Evolutionary conservation across 2,329 filamentous ascomycete genomes (phyloP).

Genomic region (Epichloe bromicola): DNA sequence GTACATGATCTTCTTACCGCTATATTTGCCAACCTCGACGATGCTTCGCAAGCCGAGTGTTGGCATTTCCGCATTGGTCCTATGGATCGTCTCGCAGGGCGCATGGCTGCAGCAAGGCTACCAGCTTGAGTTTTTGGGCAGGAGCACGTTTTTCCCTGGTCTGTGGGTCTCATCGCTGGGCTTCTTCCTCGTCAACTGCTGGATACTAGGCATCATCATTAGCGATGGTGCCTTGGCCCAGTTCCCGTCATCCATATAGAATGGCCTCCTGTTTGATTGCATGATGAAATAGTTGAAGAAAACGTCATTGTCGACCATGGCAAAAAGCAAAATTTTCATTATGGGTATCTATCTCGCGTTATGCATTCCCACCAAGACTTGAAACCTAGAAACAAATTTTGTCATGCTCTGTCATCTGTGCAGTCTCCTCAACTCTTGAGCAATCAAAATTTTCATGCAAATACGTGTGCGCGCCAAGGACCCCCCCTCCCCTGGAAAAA

Average conservation of each 20-base stretch:
- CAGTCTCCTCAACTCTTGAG: neutral
- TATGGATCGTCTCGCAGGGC: slow-evolving; percentile 69
- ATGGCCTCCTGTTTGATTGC: slow-evolving; percentile 7
- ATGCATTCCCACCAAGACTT: neutral
- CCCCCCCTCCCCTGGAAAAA: too few species aligned
- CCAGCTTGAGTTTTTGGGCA: slow-evolving; percentile 64
- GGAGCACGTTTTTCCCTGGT: slow-evolving; percentile 73
- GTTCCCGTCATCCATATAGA: slow-evolving; percentile 12
- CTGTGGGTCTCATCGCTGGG: slow-evolving; percentile 61
- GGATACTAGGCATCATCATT: slow-evolving; percentile 74
- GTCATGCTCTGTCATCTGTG: neutral
- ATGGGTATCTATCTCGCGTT: slow-evolving; percentile 10
- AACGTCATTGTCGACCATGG: neutral
- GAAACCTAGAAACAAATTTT: neutral
- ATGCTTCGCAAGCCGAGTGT: slow-evolving; percentile 46
- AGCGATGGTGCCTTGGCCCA: slow-evolving; percentile 36
- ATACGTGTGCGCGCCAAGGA: neutral
- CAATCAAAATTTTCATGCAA: slow-evolving; percentile 1
- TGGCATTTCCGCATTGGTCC: slow-evolving; percentile 49
- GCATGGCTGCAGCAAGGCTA: slow-evolving; percentile 67
- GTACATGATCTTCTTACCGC: slow-evolving; percentile 88
- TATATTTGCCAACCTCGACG: slow-evolving; percentile 74
- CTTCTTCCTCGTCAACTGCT: slow-evolving; percentile 80
- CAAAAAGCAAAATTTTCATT: slow-evolving; percentile 7
- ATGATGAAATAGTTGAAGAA: slow-evolving; percentile 7